Evolutionary conservation across 331 rosid genomes (phyloP), one percentile per base, ranked within the genome.

Genomic region (Malus hybrid): DNA sequence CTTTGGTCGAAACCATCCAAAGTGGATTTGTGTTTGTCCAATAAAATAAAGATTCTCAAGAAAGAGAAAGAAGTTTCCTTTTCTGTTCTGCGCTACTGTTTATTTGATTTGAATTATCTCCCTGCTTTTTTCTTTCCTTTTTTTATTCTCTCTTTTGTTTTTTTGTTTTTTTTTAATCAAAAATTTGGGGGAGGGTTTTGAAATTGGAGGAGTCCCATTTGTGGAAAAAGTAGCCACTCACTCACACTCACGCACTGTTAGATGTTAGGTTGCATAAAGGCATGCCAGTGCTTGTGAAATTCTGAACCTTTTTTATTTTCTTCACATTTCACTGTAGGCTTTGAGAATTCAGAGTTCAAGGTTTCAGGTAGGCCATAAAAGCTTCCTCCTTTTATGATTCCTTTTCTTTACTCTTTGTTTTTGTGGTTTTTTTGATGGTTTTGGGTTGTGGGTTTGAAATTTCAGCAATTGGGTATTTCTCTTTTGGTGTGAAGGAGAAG

Each of bases 11-110:
- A 22, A 57, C 9, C 24, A 39, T 14, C 55, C n/a, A 55, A 1
- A 31, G 24, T 64, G 50, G 4, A 9, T 44, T 4, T 16, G 69
- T 64, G 69, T 16, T 64, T 11, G 52, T 13, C 48, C 70, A 60
- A 62, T 78, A 28, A 46, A 70, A 65, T 63, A 77, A 59, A 69
- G 83, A 81, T 80, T 79, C 80, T 69, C 60, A 61, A 10, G 22
- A 68, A 50, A 80, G 86, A 84, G 54, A 76, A 75, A 69, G 80
- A 82, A 84, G 85, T 79, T 78, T 82, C 86, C 84, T 79, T 84
- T 65, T 63, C 67, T 68, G 84, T 82, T 71, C 65, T 75, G 8
- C 72, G 22, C 65, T 67, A 42, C 76, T 80, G 57, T 55, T 81
- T 54, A 52, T 67, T 78, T 78, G 83, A 83, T 81, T 88, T 83